These are phyloP conservation scores for Aspergillus niger DNA, from an alignment of 2,329 filamentous ascomycete species.

Conservation along the genomic window DNA sequence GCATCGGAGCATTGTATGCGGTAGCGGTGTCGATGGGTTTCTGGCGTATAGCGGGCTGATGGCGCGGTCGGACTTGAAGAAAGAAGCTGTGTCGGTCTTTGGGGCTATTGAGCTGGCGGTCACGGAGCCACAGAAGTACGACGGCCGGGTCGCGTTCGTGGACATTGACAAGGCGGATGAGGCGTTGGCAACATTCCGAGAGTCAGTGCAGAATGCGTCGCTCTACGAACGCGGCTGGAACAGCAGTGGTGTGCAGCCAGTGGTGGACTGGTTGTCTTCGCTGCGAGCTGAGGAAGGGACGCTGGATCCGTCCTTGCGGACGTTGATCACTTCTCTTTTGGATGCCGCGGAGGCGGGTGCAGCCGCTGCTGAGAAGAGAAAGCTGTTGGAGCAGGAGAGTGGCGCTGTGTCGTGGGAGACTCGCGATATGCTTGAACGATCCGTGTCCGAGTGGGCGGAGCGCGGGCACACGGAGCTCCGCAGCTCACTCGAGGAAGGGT, in stretches of 20 bases:
- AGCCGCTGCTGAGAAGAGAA: constrained; percentile 30
- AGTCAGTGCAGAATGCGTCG: constrained; percentile 68
- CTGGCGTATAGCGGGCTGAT: constrained; percentile 39
- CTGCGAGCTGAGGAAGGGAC: constrained; percentile 40
- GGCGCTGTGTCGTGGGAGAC: constrained; percentile 46
- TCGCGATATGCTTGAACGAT: constrained; percentile 56
- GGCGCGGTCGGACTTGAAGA: constrained; percentile 32
- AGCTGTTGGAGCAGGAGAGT: constrained; percentile 32
- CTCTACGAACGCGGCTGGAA: constrained; percentile 75
- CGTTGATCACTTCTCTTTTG: constrained; percentile 68
- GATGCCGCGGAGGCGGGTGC: constrained; percentile 40
- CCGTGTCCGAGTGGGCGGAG: constrained; percentile 73
- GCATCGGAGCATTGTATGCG: constrained; percentile 76
- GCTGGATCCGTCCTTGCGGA: constrained; percentile 67
- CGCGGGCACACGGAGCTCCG: constrained; percentile 80
- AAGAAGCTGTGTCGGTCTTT: constrained; percentile 35
- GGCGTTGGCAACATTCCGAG: constrained; percentile 68
- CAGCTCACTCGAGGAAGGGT: constrained; percentile 74
- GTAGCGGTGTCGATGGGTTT: constrained; percentile 70
- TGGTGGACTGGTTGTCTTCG: constrained; percentile 65
- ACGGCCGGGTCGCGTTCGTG: constrained; percentile 52
- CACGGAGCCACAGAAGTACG: constrained; percentile 37
- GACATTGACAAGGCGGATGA: constrained; percentile 64
- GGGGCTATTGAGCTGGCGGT: constrained; percentile 50
- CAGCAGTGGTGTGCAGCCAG: constrained; percentile 65